A percentile compares a stretch with the other conserved stretches of the same genome.
Conservation (phyloP, 495 filamentous ascomycete genomes). For the Podospora sp. region DNA sequence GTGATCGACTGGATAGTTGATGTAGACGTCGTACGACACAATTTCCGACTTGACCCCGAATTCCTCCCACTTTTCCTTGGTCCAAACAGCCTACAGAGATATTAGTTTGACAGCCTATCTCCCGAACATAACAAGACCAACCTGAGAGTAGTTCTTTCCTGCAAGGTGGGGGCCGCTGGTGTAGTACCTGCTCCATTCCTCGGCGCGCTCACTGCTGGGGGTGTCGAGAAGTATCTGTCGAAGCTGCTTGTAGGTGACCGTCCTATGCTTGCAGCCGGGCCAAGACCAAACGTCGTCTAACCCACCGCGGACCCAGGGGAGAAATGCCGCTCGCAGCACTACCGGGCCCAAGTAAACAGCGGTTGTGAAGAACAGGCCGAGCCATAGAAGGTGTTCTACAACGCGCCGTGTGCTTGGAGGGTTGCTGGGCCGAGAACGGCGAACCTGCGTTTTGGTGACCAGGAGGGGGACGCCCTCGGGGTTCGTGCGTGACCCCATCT, state of each 20-base stretch:
- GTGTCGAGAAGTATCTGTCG: conserved; percentile 69
- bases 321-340: too few species aligned
- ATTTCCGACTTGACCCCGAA: conserved; percentile 77
- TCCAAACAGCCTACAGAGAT: conserved; percentile 74
- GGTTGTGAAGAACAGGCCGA: conserved; percentile 64
- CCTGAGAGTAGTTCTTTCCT: conserved; percentile 77
- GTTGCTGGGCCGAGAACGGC: conserved; percentile 66
- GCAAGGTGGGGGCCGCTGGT: conserved; percentile 85
- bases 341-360: conserved; percentile 37
- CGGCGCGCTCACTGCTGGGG: conserved; percentile 66
- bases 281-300: conserved; percentile 43
- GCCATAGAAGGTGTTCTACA: conserved; percentile 37
- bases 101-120: neutral
- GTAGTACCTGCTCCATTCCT: conserved; percentile 90
- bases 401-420: too few species aligned
- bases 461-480: conserved; percentile 66
- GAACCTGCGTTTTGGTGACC: conserved; percentile 54
- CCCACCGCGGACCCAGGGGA: conserved; percentile 42
- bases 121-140: conserved; percentile 8
- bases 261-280: conserved; percentile 43
- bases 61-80: conserved; percentile 78
- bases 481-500: conserved; percentile 36
- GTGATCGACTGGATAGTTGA: conserved; percentile 86
- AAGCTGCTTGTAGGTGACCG: conserved; percentile 65
- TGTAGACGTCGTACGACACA: conserved; percentile 81